Base-by-base conservation (phyloP, 176 grass and related monocot species). In the Puccinellia tenuiflora region DNA sequence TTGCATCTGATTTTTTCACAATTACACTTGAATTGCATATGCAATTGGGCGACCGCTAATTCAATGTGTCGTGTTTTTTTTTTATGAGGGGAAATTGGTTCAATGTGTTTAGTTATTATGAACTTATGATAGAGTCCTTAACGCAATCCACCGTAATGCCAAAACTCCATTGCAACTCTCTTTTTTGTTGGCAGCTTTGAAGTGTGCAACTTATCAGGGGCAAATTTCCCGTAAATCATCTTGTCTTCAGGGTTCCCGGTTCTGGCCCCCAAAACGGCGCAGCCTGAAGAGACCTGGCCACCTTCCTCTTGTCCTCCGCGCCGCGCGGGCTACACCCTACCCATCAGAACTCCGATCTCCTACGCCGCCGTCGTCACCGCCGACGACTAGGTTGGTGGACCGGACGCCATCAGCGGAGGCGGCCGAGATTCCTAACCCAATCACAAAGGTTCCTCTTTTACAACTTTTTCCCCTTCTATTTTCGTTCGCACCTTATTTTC, bases 301-400 rank as follows among this genome's bases (percentile, higher is more conserved):
- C 73, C 56, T 48, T 17, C 60, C 64, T 9, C 26, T 57, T 42
- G 29, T 43, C 69, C 74, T 57, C 80, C 15, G 73, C 66, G 79
- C 85, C 74, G 80, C 66, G 35, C 64, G 26, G 60, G 25, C 76
- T 40, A 75, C 75, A 13, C 29, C 51, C 52, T 16, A n/a, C 26
- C 35, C 68, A 14, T 47, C 17, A 53, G 7, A 73, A 11, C 21
- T 60, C 53, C 51, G 40, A 52, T 85, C 76, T 65, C 65, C 35
- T 33, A 18, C 60, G n/a, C 12, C 56, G 42, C n/a, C 66, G 10
- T 40, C 35, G 1, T 66, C 34, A 21, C 66, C 37, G 66, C 77
- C 83, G 64, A 15, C 61, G 24, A 5, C 53, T 42, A 90, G 79
- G 83, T 82, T 78, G 73, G 73, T 54, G 20, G 3, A 37, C 57